Conservation (phyloP, 768 basidiomycete species). For the Leccinum boreale region DNA sequence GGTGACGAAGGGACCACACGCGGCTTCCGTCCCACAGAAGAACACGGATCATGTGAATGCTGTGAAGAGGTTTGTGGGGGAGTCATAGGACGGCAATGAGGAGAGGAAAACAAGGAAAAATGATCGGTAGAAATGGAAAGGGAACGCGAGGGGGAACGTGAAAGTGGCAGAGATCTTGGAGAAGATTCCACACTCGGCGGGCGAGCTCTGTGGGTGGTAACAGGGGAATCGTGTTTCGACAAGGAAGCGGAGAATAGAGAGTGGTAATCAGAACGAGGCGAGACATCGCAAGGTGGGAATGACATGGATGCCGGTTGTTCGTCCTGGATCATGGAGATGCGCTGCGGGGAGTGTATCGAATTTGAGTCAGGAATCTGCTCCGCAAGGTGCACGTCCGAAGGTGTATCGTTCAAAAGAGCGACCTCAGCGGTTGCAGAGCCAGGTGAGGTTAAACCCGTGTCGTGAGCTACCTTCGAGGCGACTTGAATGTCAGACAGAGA, state of each 20-base stretch:
- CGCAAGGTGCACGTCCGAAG: neutral
- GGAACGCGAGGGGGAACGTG: no score
- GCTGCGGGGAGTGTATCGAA: neutral
- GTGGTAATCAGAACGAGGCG: constrained; percentile 9
- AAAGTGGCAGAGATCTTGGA: neutral
- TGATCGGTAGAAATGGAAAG: constrained; percentile 15
- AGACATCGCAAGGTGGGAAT: neutral
- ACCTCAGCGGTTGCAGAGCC: neutral
- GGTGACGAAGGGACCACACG: constrained; percentile 14
- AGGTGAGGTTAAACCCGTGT: neutral
- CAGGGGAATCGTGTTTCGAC: neutral
- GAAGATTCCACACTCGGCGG: neutral
- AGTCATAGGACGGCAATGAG: constrained; percentile 11
- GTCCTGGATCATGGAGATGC: neutral
- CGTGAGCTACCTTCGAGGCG: constrained; percentile 19
- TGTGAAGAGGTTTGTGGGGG: constrained; percentile 18
- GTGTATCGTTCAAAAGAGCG: neutral
- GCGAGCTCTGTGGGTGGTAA: neutral
- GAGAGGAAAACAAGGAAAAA: constrained; percentile 14
- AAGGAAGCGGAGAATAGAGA: constrained; percentile 20
- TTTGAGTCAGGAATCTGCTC: neutral
- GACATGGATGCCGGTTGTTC: neutral
- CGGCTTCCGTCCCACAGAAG: neutral
- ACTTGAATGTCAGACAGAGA: constrained; percentile 8
- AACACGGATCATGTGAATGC: neutral